Evolutionary conservation across 805 yeast genomes (phyloP), one percentile per base, ranked within the genome.

Genomic region (Pichia californica): DNA sequence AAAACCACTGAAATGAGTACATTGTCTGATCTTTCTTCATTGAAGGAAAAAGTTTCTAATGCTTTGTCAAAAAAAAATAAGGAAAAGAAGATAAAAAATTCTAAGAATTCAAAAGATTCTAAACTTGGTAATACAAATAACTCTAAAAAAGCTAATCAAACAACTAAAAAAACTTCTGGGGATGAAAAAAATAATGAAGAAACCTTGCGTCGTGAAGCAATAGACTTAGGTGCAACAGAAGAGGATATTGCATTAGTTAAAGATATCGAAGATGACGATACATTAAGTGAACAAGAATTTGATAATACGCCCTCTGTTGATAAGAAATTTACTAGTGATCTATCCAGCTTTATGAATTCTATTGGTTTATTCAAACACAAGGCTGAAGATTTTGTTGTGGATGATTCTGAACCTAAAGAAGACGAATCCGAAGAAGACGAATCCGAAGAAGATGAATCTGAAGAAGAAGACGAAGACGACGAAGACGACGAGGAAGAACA

Each of bases 151-250:
- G 15, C 19, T 11, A 28, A 38, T 21, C 15, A 31, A n/a, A 18
- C 18, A 18, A 3, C 16, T 18, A 15, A 19, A 10, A 31, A 31
- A 8, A 5, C 14, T 3, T 31, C 42, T n/a, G n/a, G 11, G 10
- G 29, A 28, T 13, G 35, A 48, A 48, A 26, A 50, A 49, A 44
- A n/a, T 2, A 25, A 39, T 16, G 23, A 35, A 10, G 43, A 39
- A 7, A 18, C 31, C 13, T 31, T 86, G 38, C 79, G 83, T 52
- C 76, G 79, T 47, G 94, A 83, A 65, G 94, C 95, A 3, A 59
- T 81, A 13, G 81, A 80, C 19, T 65, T 89, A 25, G 96, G 97
- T 28, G 98, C 96, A 18, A 73, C 87, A 14, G 93, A 85, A 52
- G 89, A 80, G 19, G 97, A 88, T 60, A 58, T 89, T 36, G 73